These are phyloP conservation scores for Xylaria flabelliformis DNA, from an alignment of 495 filamentous ascomycete species.

Conservation along the genomic window DNA sequence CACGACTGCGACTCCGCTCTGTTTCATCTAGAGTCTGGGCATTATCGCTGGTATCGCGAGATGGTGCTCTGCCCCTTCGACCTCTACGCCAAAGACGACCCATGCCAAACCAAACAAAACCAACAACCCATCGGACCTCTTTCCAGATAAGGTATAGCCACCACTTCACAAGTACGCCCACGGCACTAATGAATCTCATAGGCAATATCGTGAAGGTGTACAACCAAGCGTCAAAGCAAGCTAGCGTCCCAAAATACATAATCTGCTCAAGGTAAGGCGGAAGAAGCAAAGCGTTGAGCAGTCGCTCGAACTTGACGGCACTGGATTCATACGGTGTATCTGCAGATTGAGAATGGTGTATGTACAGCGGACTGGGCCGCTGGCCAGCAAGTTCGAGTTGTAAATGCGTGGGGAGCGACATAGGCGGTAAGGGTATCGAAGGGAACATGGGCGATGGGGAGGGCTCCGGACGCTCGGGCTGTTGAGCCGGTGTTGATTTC, in stretches of 20 bases:
- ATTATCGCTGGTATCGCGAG: constrained; percentile 33
- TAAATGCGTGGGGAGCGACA: constrained; percentile 86
- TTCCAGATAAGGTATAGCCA: constrained; percentile 68
- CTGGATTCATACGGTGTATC: constrained; percentile 95
- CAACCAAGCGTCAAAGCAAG: constrained; percentile 96
- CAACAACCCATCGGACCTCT: constrained; percentile 70
- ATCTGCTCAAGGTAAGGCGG: constrained; percentile 84
- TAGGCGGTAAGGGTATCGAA: constrained; percentile 79
- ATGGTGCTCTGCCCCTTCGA: constrained; percentile 54
- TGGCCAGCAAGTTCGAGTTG: constrained; percentile 86
- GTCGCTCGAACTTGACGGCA: constrained; percentile 90
- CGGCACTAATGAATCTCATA: constrained; percentile 83
- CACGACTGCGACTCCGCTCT: constrained; percentile 45
- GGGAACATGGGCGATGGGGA: constrained; percentile 70
- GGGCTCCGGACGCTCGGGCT: constrained; percentile 35
- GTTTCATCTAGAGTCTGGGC: constrained; percentile 40
- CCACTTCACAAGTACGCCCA: constrained; percentile 76
- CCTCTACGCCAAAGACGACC: constrained; percentile 75
- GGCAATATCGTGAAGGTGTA: constrained; percentile 95
- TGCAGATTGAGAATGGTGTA: constrained; percentile 71
- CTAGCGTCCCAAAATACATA: constrained; percentile 83
- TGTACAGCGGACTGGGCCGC: constrained; percentile 84
- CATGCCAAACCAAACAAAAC: constrained; percentile 75
- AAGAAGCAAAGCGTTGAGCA: constrained; percentile 87
- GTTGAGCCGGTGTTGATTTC: constrained; percentile 21